These are phyloP conservation scores for Spinacia oleracea DNA, from an alignment of 179 eudicot genomes.

Conservation along the genomic window DNA sequence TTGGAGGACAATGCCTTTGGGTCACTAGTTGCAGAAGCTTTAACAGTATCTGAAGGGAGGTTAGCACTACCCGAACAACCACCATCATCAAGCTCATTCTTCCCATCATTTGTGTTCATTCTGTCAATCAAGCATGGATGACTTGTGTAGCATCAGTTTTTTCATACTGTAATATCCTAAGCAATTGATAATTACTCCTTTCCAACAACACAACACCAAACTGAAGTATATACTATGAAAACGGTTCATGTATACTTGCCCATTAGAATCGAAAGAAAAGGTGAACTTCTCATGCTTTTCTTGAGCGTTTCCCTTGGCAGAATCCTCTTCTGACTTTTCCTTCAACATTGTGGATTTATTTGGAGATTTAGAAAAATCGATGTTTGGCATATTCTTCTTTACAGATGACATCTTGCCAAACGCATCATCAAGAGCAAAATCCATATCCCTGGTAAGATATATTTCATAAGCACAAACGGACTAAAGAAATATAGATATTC, in stretches of 20 bases:
- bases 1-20: slow-evolving; percentile 22
- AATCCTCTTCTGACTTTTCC: slow-evolving; percentile 52
- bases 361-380: slow-evolving; percentile 62
- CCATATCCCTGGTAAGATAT: slow-evolving; percentile 62
- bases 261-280: slow-evolving; percentile 70
- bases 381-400: slow-evolving; percentile 67
- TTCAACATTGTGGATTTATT: slow-evolving; percentile 51
- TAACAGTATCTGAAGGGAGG: slow-evolving; percentile 7
- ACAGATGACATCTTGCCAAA: slow-evolving; percentile 78
- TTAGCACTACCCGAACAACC: slow-evolving; percentile 11
- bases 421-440: slow-evolving; percentile 72
- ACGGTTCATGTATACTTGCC: slow-evolving; percentile 41
- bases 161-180: slow-evolving; percentile 15
- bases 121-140: slow-evolving; percentile 23
- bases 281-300: slow-evolving; percentile 47
- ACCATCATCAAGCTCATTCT: slow-evolving; percentile 21
- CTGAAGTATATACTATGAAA: slow-evolving; percentile 19
- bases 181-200: background rate
- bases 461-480: slow-evolving; percentile 5
- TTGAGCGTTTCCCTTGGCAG: slow-evolving; percentile 39
- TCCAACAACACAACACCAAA: background rate
- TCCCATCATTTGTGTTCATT: slow-evolving; percentile 21
- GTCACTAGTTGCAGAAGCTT: slow-evolving; percentile 12
- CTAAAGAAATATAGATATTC: background rate
- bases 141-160: slow-evolving; percentile 21